Percentiles rank a stretch among this genome's conserved stretches.
Evolutionary conservation across 2,329 filamentous ascomycete genomes (phyloP).

Genomic region (Fusarium setosum): DNA sequence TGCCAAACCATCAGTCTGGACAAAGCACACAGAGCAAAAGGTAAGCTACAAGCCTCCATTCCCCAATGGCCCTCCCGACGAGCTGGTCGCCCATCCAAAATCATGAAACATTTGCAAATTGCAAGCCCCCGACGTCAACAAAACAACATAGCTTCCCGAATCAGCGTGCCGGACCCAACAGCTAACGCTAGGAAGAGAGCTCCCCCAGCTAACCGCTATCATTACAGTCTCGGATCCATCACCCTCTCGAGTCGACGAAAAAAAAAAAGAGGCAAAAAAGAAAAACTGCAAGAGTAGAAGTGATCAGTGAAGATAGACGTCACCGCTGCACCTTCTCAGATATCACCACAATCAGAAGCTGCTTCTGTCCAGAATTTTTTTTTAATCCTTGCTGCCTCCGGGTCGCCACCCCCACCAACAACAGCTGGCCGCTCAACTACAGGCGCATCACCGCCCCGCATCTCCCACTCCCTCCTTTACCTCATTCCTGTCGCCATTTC

Average conservation of each 20-base stretch:
- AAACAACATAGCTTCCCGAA: neutral
- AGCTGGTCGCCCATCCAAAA: no score
- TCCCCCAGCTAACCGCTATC: neutral
- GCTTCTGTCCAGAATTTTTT: slow-evolving; percentile 14
- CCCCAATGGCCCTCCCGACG: slow-evolving; percentile 25
- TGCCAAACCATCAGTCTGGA: neutral
- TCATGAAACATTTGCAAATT: slow-evolving; percentile 24
- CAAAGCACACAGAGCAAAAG: neutral
- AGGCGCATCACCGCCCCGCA: slow-evolving; percentile 38
- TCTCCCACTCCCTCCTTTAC: slow-evolving; percentile 30
- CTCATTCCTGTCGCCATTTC: slow-evolving; percentile 32
- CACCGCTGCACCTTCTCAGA: slow-evolving; percentile 24
- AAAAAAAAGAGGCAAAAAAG: neutral
- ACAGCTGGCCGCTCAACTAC: slow-evolving; percentile 17
- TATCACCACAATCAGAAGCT: slow-evolving; percentile 4
- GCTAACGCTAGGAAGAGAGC: neutral
- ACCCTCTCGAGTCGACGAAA: neutral
- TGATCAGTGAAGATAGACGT: slow-evolving; percentile 9
- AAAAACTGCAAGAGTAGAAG: neutral
- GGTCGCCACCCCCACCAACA: slow-evolving; percentile 39
- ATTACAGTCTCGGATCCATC: neutral
- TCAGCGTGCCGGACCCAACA: neutral
- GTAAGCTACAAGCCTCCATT: slow-evolving; percentile 26
- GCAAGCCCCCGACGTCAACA: slow-evolving; percentile 17
- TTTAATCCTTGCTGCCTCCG: slow-evolving; percentile 12